Base-by-base conservation (phyloP, 2,329 filamentous ascomycete species). In the Penicillium olsonii region DNA sequence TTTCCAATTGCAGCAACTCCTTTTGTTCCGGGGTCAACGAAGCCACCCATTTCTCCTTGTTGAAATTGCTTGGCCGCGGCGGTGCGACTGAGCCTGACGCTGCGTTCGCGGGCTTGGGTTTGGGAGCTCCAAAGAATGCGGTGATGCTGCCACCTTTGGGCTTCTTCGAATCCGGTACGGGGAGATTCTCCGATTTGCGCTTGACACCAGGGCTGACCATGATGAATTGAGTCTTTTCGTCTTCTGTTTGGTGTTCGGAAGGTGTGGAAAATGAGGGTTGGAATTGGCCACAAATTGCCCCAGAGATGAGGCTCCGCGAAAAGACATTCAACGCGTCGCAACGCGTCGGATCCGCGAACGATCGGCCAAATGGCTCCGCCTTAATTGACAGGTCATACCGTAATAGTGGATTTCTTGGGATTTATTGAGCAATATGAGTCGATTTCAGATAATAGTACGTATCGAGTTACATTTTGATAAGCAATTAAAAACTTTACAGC, bases 1-100 rank as follows among this genome's bases (percentile, higher is more conserved):
- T 96, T 75, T 99, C 94, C 34, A 99, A 80, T 65, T 88, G 79
- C 41, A 99, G 80, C 39, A 97, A 78, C 44, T 87, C 80, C 66
- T 84, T 90, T 71, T 96, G 90, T 74, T 99, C 94, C 0, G 82
- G 72, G 0, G 83, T 91, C 55, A 99, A 78, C 49, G 83, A 82
- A 17, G 83, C 82, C n/a, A 92, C 79, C 94, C 94, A 99, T 72
- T 88, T 90, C 38, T 84, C 83, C 77, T 96, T 96, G 77, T 96
- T 82, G 68, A 96, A 97, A 57, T 83, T 88, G 49, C 38, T 56
- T n/a, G 49, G 12, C 15, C 50, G 54, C 19, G 34, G 20, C 19
- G 37, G n/a, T 15, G 68, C 55, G 3, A 63, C 45, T 2, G 60
- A 51, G 35, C 53, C 34, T 35, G 55, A 61, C 56, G 51, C 72